Base-by-base conservation (phyloP, 805 yeast genomes). In the Starmerella khaoyaiensis region DNA sequence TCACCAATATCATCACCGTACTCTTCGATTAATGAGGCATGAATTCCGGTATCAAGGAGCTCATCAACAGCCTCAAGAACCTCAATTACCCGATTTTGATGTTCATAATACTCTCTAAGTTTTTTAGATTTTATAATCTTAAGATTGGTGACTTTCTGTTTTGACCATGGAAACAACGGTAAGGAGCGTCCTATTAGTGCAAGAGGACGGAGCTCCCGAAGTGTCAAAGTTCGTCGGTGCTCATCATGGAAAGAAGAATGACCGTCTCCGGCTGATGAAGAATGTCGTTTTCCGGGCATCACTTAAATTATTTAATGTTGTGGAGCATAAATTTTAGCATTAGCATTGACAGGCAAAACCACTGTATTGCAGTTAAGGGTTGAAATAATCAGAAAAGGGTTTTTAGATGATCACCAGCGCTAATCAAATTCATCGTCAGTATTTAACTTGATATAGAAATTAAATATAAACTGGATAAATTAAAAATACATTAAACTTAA, bases 21-120 rank as follows among this genome's bases (percentile, higher is more conserved):
- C 35, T 69, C 72, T 31, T 69, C 63, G 35, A 80, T 64, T 74
- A 79, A 74, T 30, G 68, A 62, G 41, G 67, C 65, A 46, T 75
- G 79, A 40, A 79, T 66, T 1, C 84, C 84, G 4, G 81, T 70
- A 50, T 78, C 90, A 31, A 79, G 61, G 35, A 79, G 60, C 35
- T 63, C 60, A 52, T 79, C 93, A 19, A 79, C 71, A 40, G 71
- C 77, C 25, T 55, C 54, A 49, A 69, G 76, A 36, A 71, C 61
- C 18, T 65, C 69, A 36, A 79, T 71, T 36, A 74, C 52, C 28
- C 63, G 70, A 53, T 79, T 79, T 56, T 79, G 87, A 2, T 58
- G 52, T 28, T 56, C 55, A 56, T 80, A 79, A 54, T 59, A 78
- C 15, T 53, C 39, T 20, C 63, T 57, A 1, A 30, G 19, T 7